These are phyloP conservation scores for Bjerkandera adusta DNA, from an alignment of 1,284 basidiomycete genomes.

Conservation along the genomic window DNA sequence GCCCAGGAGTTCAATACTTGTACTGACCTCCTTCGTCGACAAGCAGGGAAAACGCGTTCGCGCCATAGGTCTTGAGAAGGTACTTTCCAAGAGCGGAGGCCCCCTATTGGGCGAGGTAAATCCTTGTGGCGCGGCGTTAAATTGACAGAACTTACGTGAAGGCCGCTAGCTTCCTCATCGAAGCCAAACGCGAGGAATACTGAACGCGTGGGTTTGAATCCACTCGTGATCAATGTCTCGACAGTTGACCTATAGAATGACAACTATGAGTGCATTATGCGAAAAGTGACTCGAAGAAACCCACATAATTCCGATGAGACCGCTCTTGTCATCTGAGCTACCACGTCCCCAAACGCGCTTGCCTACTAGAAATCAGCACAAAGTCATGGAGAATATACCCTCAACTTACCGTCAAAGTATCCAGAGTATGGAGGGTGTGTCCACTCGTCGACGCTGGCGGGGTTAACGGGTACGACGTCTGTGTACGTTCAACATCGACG, in stretches of 20 bases:
- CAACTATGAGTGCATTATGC: background rate
- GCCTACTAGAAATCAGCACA: conserved; percentile 26
- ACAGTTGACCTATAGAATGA: conserved; percentile 40
- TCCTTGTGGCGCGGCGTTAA: conserved; percentile 10
- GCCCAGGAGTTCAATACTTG: background rate
- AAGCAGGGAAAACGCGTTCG: conserved; percentile 52
- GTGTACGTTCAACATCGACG: background rate
- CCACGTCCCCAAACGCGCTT: conserved; percentile 64
- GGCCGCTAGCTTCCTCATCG: conserved; percentile 65
- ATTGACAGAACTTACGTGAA: conserved; percentile 32
- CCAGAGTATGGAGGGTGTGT: conserved; percentile 36
- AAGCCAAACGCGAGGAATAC: conserved; percentile 68
- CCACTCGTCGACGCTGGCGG: conserved; percentile 52
- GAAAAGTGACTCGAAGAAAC: background rate
- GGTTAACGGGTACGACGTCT: conserved; percentile 60
- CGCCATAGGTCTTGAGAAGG: conserved; percentile 49
- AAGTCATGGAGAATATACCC: background rate
- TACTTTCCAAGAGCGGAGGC: conserved; percentile 44
- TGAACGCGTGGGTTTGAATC: conserved; percentile 49
- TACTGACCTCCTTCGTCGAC: conserved; percentile 49
- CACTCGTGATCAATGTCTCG: conserved; percentile 51
- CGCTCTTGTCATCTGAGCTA: conserved; percentile 60
- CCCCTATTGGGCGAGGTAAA: conserved; percentile 41
- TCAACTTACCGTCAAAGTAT: conserved; percentile 30
- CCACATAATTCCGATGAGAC: conserved; percentile 55